Percentiles rank a stretch among this genome's conserved stretches.
phyloP scores from a whole-genome alignment of 495 filamentous ascomycete species.

The Aspergillus indologenus region DNA sequence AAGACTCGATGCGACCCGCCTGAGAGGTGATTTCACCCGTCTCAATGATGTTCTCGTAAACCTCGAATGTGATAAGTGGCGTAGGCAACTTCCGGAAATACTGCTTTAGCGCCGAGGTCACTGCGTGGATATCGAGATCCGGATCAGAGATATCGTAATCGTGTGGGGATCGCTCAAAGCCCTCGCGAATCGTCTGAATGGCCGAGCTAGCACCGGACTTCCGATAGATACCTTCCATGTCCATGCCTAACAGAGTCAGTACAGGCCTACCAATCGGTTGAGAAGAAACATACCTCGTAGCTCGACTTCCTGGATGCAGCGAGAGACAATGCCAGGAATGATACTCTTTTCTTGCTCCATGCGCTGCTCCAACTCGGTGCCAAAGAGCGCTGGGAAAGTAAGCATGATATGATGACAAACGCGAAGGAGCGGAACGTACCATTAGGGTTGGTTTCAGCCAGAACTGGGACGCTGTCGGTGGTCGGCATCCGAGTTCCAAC shows the following conservation, averaged over 20 bases:
- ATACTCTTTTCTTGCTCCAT: conserved; percentile 85
- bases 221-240: conserved; percentile 95
- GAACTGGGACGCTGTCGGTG: conserved; percentile 50
- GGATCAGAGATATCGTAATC: conserved; percentile 91
- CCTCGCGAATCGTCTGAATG: conserved; percentile 81
- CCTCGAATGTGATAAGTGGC: conserved; percentile 86
- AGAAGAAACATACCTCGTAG: conserved; percentile 56
- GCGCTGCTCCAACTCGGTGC: conserved; percentile 81
- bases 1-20: conserved; percentile 55
- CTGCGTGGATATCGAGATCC: conserved; percentile 90
- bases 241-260: conserved; percentile 67
- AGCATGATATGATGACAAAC: not conserved
- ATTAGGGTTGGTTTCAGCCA: conserved; percentile 54
- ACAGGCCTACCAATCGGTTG: not conserved
- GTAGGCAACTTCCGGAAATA: conserved; percentile 94
- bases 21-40: conserved; percentile 46
- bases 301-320: conserved; percentile 97
- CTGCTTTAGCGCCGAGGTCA: conserved; percentile 93
- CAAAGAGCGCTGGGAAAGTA: conserved; percentile 63
- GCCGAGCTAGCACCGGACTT: conserved; percentile 90
- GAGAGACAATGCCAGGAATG: conserved; percentile 85
- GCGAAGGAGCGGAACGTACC: conserved; percentile 23
- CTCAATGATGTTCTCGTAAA: conserved; percentile 87
- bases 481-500: conserved; percentile 48
- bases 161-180: conserved; percentile 72